phyloP scores from a whole-genome alignment of 1,139 yeast genomes.

The Yamadazyma dendronema region DNA sequence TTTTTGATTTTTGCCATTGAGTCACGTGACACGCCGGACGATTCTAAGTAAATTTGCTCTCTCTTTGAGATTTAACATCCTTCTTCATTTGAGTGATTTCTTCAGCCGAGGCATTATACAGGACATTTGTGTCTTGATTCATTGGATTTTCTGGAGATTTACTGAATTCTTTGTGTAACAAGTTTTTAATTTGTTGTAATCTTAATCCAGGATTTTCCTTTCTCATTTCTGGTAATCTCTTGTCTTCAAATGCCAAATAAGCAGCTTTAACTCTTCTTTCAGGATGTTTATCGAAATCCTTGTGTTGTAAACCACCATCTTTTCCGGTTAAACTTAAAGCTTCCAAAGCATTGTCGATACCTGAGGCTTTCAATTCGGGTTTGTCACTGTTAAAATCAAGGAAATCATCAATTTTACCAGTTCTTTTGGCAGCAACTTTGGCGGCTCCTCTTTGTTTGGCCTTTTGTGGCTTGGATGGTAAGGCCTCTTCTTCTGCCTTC shows the following conservation, averaged over 20 bases:
- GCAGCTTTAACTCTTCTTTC: constrained; percentile 90
- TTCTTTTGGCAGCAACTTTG: constrained; percentile 60
- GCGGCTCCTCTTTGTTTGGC: constrained; percentile 69
- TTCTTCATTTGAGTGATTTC: constrained; percentile 54
- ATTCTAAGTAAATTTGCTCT: constrained; percentile 31
- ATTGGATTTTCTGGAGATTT: constrained; percentile 81
- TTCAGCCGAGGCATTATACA: constrained; percentile 58
- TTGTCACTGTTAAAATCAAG: constrained; percentile 48
- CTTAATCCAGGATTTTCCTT: constrained; percentile 81
- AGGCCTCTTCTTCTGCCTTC: constrained; percentile 61
- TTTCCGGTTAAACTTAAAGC: constrained; percentile 66
- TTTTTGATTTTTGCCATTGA: background rate
- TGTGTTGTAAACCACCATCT: constrained; percentile 54
- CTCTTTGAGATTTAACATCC: constrained; percentile 50
- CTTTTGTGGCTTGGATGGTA: constrained; percentile 56
- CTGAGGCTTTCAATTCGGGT: constrained; percentile 66
- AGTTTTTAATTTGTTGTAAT: constrained; percentile 72
- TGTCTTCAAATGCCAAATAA: constrained; percentile 65
- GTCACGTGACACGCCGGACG: background rate
- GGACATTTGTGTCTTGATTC: constrained; percentile 69
- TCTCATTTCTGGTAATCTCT: constrained; percentile 69
- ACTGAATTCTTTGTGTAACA: constrained; percentile 77
- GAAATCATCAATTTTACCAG: constrained; percentile 67
- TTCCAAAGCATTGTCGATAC: constrained; percentile 75
- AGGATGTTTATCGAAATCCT: constrained; percentile 81